Base-by-base conservation (phyloP, 1,284 basidiomycete genomes). In the Ustanciosporium gigantosporum region DNA sequence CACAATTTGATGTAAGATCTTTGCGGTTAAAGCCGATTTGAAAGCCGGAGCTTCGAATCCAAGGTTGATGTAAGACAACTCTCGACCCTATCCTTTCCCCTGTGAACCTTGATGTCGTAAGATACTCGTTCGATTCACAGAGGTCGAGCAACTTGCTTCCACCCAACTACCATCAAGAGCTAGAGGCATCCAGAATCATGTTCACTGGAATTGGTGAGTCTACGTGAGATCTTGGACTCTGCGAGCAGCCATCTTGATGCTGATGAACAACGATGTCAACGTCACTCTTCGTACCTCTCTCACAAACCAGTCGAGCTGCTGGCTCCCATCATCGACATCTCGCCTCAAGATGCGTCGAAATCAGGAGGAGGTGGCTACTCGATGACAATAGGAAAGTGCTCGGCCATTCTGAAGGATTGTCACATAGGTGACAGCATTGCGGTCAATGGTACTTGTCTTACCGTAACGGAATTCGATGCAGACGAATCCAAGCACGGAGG, bases 351-450 rank as follows among this genome's bases (percentile, higher is more conserved):
- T 73, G 79, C 80, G 21, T 80, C 81, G 21, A 87, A 89, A 70
- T 79, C 79, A 8, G 85, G 86, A 19, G 81, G 81, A 22, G 75
- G 72, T 22, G 91, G 91, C 22, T 94, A 89, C 80, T 88, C 87
- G 9, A 83, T 97, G 42, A 88, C 85, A n/a, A 88, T 97, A 74
- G 82, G 83, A 17, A 79, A 90, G 46, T 83, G 87, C 2, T 84
- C 82, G 0, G 81, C 85, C 7, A 89, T 99, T 66, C 82, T 99
- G 11, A 84, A 78, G n/a, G 94, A 99, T 79, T 95, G 91, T 80
- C 85, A 88, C 66, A 83, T 93, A 46, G 94, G 95, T 11, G 95
- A 98, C 80, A 93, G 90, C 38, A 97, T 99, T 61, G 88, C 90
- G 37, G 87, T 90, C 73, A 88, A 89, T 68, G 87, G 87, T 15